These are phyloP conservation scores for Euphorbia tirucalli DNA, from an alignment of 345 rosid genomes.

Conservation along the genomic window DNA sequence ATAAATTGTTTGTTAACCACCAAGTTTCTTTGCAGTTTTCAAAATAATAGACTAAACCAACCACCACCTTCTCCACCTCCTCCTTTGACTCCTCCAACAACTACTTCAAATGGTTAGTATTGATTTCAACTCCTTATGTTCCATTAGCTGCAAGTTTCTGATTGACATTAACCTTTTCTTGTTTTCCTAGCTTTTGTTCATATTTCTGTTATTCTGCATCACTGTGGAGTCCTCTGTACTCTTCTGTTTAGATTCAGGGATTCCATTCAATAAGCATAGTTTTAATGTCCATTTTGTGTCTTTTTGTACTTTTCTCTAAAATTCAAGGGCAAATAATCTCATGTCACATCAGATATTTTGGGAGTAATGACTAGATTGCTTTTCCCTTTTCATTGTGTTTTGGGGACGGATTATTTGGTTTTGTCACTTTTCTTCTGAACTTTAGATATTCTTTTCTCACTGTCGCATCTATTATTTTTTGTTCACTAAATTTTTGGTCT, in stretches of 20 bases:
- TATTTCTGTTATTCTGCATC: not conserved
- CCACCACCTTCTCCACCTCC: slow-evolving; percentile 54
- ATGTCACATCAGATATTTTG: not conserved
- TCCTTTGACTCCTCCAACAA: slow-evolving; percentile 36
- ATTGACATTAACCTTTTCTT: not conserved
- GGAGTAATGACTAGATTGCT: no score
- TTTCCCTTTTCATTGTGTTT: no score
- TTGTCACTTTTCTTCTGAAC: no score
- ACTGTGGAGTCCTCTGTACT: no score
- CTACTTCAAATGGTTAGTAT: slow-evolving; percentile 46
- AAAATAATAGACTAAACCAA: slow-evolving; percentile 22
- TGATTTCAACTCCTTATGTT: slow-evolving; percentile 15
- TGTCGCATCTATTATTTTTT: no score
- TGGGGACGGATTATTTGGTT: no score
- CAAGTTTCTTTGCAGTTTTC: slow-evolving; percentile 55
- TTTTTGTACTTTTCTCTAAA: not conserved
- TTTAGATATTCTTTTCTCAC: no score
- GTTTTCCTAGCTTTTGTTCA: not conserved
- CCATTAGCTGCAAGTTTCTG: not conserved
- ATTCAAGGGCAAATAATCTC: not conserved
- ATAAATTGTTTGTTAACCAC: slow-evolving; percentile 24
- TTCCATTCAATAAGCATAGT: not conserved
- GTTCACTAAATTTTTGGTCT: no score
- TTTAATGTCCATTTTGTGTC: not conserved
- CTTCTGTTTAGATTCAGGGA: not conserved